Evolutionary conservation across 1,139 yeast species (phyloP), one percentile per base, ranked within the genome.

Genomic region (Kurtzmaniella quercitrusa): DNA sequence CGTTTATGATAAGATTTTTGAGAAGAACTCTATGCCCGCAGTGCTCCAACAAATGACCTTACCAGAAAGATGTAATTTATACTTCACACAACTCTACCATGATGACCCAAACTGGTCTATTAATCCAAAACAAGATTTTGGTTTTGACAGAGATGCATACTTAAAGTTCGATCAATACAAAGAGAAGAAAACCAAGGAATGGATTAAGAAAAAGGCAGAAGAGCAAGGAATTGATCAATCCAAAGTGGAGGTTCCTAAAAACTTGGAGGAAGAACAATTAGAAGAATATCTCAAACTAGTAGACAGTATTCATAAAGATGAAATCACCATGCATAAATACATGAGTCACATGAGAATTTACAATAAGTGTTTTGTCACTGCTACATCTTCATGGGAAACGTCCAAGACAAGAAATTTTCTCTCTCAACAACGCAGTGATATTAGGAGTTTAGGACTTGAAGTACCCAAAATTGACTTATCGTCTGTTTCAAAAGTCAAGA

Each of bases 271-370:
- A 39, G 45, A 52, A 47, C 43, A 52, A 21, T 38, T 51, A 42
- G 37, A 52, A 36, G 43, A 55, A 46, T 45, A 54, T 44, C 32
- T 46, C 40, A 30, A 40, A 11, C 15, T 36, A 7, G 16, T 18
- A 4, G 16, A 19, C 3, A n/a, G 19, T 3, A 40, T 17, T 18
- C 8, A 5, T 6, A n/a, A 38, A 3, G 40, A 39, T 15, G 71
- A 68, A 52, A 68, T 65, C 45, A 45, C 45, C 2, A 63, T 74
- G 51, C 63, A 68, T 30, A 68, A 71, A 44, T 68, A 65, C 40
- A 52, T 74, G 17, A 51, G 76, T 2, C 74, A 71, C 47, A 47
- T 75, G 33, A 61, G 74, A 45, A 63, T 73, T 9, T 76, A 65
- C 50, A 71, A 73, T 41, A 64, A 67, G 41, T 76, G 82, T 48